These are phyloP conservation scores for Styphnolobium japonicum DNA, from an alignment of 306 rosid species.

Conservation along the genomic window DNA sequence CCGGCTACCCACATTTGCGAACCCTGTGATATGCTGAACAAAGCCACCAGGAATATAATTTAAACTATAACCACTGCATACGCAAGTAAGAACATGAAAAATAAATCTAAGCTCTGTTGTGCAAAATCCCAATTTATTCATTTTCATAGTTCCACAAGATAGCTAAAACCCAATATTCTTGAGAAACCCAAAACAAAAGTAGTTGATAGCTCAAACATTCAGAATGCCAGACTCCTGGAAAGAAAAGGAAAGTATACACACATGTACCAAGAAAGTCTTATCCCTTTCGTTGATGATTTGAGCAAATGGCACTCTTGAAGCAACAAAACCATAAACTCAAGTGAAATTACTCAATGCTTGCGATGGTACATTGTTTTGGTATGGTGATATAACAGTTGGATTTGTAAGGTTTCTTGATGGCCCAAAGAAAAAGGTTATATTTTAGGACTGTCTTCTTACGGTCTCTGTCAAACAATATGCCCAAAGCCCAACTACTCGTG, in stretches of 20 bases:
- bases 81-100: constrained; percentile 37
- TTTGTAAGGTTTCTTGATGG: not conserved
- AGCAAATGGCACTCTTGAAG: no score
- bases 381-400: not conserved
- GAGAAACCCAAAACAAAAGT: not conserved
- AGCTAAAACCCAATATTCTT: not conserved
- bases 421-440: not conserved
- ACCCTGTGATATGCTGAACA: constrained; percentile 80
- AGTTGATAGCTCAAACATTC: not conserved
- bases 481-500: not conserved
- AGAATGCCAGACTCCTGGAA: not conserved
- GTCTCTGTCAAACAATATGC: not conserved
- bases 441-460: not conserved
- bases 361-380: not conserved
- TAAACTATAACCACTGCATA: constrained; percentile 59
- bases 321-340: no score
- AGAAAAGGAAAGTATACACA: no score
- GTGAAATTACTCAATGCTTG: not conserved
- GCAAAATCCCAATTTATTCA: not conserved
- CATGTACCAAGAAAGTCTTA: no score
- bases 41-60: constrained; percentile 44
- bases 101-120: not conserved
- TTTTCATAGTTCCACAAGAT: not conserved
- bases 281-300: no score
- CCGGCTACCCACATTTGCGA: no score